phyloP scores from a whole-genome alignment of 805 yeast genomes.

The Metschnikowia noctiluminum region DNA sequence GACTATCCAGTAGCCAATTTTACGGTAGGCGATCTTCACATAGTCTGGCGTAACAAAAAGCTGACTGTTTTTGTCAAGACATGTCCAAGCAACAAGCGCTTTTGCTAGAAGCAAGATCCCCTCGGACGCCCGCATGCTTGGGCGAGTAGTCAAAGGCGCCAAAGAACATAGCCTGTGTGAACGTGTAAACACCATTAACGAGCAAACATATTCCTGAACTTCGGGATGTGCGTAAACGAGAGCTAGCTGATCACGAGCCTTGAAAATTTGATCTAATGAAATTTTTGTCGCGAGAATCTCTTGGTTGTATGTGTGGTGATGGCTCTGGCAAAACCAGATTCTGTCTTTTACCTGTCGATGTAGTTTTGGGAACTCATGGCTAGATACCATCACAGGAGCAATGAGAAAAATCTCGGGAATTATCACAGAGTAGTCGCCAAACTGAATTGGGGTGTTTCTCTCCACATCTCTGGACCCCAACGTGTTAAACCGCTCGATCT shows the following conservation, averaged over 20 bases:
- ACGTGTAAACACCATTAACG: constrained; percentile 34
- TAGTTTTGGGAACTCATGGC: constrained; percentile 7
- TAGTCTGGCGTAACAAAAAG: constrained; percentile 37
- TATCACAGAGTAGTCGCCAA: constrained; percentile 9
- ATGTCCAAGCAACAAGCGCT: constrained; percentile 24
- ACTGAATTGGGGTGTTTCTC: constrained; percentile 7
- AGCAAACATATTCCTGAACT: constrained; percentile 34
- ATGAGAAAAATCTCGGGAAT: constrained; percentile 12
- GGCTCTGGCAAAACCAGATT: constrained; percentile 19
- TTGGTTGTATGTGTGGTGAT: constrained; percentile 4
- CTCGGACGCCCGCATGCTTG: constrained; percentile 32
- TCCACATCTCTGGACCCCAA: constrained; percentile 3
- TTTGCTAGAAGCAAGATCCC: constrained; percentile 26
- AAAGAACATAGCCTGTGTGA: constrained; percentile 39
- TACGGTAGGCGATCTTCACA: constrained; percentile 36
- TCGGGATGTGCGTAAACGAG: constrained; percentile 33
- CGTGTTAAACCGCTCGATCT: constrained; percentile 15
- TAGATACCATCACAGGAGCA: constrained; percentile 11
- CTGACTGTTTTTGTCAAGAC: not conserved
- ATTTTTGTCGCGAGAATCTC: constrained; percentile 2
- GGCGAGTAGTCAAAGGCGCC: constrained; percentile 34
- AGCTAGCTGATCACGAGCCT: constrained; percentile 7
- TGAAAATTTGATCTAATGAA: not conserved
- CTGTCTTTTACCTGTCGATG: constrained; percentile 17
- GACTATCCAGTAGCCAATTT: constrained; percentile 42